These are phyloP conservation scores for Pseudoscleropodium purum DNA, from an alignment of 225 moss, liverwort and hornwort species.

Conservation along the genomic window DNA sequence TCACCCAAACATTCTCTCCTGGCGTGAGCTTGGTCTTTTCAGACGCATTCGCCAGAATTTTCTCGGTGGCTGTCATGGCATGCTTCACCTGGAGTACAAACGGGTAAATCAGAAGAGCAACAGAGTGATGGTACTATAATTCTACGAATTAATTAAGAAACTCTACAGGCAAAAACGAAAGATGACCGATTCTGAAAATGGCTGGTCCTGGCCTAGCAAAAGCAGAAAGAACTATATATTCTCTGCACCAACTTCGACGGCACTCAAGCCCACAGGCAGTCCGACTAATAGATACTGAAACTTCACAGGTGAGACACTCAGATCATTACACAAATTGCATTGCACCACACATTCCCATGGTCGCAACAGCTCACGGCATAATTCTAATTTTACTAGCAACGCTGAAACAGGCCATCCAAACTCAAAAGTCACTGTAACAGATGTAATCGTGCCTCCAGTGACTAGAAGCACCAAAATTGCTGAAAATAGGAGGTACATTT, in stretches of 20 bases:
- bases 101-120: not conserved
- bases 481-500: too few species aligned
- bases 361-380: not conserved
- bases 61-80: slow-evolving; percentile 94
- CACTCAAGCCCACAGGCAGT: not conserved
- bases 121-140: not conserved
- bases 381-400: not conserved
- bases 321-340: not conserved
- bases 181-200: not conserved
- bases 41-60: slow-evolving; percentile 81
- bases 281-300: not conserved
- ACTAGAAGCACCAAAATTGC: not conserved
- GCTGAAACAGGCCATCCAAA: not conserved
- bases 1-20: slow-evolving; percentile 97
- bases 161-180: not conserved
- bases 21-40: slow-evolving; percentile 63
- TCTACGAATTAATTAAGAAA: not conserved
- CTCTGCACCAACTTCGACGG: not conserved
- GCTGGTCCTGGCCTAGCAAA: not conserved
- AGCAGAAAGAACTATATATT: not conserved
- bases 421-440: not conserved
- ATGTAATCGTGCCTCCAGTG: not conserved
- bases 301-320: not conserved
- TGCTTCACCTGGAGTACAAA: slow-evolving; percentile 60
- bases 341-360: not conserved